Percentiles rank a stretch among this genome's conserved stretches.
Evolutionary conservation across 1,139 yeast genomes (phyloP).

Genomic region (Blastobotrys buckinghamii): DNA sequence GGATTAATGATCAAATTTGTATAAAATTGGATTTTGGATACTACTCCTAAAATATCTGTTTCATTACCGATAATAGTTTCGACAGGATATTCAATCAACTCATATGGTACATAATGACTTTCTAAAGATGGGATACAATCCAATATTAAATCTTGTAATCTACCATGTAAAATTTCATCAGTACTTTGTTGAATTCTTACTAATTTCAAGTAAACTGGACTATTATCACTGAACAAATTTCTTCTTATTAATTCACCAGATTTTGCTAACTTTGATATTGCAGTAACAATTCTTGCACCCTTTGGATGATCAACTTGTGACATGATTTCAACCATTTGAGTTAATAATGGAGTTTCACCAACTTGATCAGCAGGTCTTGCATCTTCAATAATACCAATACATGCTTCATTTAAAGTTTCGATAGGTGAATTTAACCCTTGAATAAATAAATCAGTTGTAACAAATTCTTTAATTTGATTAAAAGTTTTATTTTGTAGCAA

Average conservation of each 20-base stretch:
- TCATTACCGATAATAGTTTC: not conserved
- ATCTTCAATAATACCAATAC: conserved; percentile 18
- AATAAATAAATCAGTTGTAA: conserved; percentile 19
- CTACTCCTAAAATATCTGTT: conserved; percentile 17
- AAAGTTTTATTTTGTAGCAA: conserved; percentile 19
- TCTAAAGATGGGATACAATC: conserved; percentile 16
- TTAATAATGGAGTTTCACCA: conserved; percentile 21
- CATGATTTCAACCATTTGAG: conserved; percentile 17
- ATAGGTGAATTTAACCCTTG: conserved; percentile 21
- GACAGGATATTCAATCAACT: conserved; percentile 10
- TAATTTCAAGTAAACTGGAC: conserved; percentile 12
- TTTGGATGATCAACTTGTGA: not conserved
- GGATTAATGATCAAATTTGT: conserved; percentile 18
- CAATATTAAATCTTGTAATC: conserved; percentile 17
- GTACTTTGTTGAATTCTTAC: not conserved
- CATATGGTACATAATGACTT: conserved; percentile 13
- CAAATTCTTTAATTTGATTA: conserved; percentile 18
- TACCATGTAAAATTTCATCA: conserved; percentile 16
- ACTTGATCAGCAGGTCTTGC: conserved; percentile 23
- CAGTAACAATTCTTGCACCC: conserved; percentile 12
- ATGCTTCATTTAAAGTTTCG: conserved; percentile 20
- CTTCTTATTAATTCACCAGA: conserved; percentile 23
- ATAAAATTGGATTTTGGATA: conserved; percentile 23
- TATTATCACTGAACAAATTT: conserved; percentile 20
- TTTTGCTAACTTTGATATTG: conserved; percentile 15